Conservation (phyloP, 1,284 basidiomycete genomes). For the Puccinia hordei region DNA sequence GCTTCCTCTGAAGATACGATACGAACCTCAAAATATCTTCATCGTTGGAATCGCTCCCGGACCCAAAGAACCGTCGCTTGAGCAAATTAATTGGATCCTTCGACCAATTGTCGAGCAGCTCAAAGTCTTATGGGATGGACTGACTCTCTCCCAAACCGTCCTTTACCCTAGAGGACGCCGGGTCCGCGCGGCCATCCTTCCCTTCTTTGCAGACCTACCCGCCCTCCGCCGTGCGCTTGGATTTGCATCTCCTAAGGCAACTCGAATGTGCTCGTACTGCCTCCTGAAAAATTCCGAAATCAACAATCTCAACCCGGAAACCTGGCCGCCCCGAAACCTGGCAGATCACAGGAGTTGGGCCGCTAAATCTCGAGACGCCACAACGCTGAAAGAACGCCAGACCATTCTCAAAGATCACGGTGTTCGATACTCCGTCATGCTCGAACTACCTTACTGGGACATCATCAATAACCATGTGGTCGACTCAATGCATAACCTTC, state of each 20-base stretch:
- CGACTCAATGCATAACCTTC: constrained; percentile 43
- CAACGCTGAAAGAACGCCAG: neutral
- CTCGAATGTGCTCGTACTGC: constrained; percentile 51
- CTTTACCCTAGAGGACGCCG: constrained; percentile 8
- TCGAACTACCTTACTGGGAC: constrained; percentile 37
- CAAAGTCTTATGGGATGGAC: constrained; percentile 58
- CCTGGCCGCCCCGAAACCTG: constrained; percentile 18
- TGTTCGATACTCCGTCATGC: constrained; percentile 43
- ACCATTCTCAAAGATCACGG: constrained; percentile 24
- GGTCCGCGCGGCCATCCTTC: constrained; percentile 16
- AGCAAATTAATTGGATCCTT: constrained; percentile 59
- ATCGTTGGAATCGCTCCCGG: constrained; percentile 60
- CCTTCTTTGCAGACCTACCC: constrained; percentile 49
- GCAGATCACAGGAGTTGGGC: constrained; percentile 24
- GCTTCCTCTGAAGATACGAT: constrained; percentile 56
- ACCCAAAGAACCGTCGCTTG: constrained; percentile 51
- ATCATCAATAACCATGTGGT: constrained; percentile 45
- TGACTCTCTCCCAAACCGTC: constrained; percentile 48
- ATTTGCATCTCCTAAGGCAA: constrained; percentile 39
- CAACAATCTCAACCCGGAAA: constrained; percentile 22
- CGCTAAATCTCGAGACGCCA: constrained; percentile 16
- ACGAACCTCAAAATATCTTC: constrained; percentile 60
- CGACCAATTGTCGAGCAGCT: constrained; percentile 58
- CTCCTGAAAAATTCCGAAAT: constrained; percentile 23
- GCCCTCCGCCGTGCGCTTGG: constrained; percentile 50